Evolutionary conservation across 73 alveolate genomes (phyloP).

Genomic region (Paramecium biaurelia): DNA sequence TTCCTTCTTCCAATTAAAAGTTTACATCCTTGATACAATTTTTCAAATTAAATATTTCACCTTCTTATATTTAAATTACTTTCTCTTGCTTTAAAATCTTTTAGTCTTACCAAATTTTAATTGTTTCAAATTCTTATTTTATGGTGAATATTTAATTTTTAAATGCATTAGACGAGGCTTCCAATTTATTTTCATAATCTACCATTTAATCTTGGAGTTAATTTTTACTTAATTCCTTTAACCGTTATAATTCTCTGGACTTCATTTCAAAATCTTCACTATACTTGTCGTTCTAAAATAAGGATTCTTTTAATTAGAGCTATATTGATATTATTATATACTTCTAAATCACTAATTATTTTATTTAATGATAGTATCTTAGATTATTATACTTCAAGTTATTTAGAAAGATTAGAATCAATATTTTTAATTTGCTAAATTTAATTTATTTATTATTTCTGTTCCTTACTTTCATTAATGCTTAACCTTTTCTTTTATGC

Average conservation of each 20-base stretch:
- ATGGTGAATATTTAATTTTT: neutral
- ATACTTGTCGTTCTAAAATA: neutral
- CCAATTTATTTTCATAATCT: neutral
- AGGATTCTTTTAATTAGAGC: slow-evolving; percentile 1
- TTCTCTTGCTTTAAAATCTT: neutral
- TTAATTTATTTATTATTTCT: neutral
- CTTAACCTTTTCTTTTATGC: neutral
- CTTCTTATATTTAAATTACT: neutral
- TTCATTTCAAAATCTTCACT: neutral
- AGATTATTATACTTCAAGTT: neutral
- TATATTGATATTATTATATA: neutral
- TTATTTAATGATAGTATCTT: neutral
- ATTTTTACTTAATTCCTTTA: neutral
- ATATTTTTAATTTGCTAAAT: neutral
- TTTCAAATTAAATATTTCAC: neutral
- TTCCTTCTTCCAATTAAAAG: neutral
- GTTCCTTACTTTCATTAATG: neutral
- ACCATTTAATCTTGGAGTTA: neutral
- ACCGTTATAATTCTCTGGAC: neutral
- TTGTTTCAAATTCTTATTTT: neutral
- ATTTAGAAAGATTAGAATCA: neutral
- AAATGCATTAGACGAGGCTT: neutral
- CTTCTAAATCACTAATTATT: neutral
- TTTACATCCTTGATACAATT: neutral
- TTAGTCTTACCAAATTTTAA: neutral